Conservation (phyloP, 805 yeast species). For the Scheffersomyces spartinae region DNA sequence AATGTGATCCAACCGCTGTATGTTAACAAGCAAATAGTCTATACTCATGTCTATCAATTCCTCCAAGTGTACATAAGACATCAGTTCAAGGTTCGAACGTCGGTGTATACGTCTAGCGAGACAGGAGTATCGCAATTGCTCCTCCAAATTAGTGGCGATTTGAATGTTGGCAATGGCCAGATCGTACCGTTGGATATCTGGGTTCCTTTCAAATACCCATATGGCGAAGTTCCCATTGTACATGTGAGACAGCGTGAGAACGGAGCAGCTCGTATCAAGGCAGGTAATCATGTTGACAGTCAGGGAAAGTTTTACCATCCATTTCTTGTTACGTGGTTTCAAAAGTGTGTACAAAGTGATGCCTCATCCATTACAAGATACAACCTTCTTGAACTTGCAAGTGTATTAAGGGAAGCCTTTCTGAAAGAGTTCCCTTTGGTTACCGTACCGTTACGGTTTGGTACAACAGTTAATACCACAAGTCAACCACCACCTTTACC, state of each 20-base stretch:
- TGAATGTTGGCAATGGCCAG: slow-evolving; percentile 14
- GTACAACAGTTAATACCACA: no score
- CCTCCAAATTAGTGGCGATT: slow-evolving; percentile 51
- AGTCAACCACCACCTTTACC: slow-evolving; percentile 5
- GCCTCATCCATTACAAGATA: slow-evolving; percentile 5
- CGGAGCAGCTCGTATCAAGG: slow-evolving; percentile 30
- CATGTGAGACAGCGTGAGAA: slow-evolving; percentile 46
- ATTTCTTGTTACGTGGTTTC: slow-evolving; percentile 46
- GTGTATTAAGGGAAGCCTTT: slow-evolving; percentile 22
- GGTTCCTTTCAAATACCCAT: slow-evolving; percentile 68
- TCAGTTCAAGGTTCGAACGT: background rate
- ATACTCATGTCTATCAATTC: slow-evolving; percentile 49
- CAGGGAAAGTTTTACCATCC: slow-evolving; percentile 70
- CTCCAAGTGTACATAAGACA: slow-evolving; percentile 43
- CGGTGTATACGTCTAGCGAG: slow-evolving; percentile 31
- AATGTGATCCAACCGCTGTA: slow-evolving; percentile 42
- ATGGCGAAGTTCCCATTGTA: slow-evolving; percentile 46
- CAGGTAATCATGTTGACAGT: slow-evolving; percentile 57
- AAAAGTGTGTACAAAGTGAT: slow-evolving; percentile 5
- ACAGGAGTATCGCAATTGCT: slow-evolving; percentile 49
- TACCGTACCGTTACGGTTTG: slow-evolving; percentile 21
- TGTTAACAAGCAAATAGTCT: slow-evolving; percentile 41
- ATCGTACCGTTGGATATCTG: slow-evolving; percentile 59
- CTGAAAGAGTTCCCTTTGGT: slow-evolving; percentile 35
- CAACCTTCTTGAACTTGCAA: slow-evolving; percentile 20